Evolutionary conservation across 2,329 filamentous ascomycete genomes (phyloP).

Genomic region (Microcera coccophila): DNA sequence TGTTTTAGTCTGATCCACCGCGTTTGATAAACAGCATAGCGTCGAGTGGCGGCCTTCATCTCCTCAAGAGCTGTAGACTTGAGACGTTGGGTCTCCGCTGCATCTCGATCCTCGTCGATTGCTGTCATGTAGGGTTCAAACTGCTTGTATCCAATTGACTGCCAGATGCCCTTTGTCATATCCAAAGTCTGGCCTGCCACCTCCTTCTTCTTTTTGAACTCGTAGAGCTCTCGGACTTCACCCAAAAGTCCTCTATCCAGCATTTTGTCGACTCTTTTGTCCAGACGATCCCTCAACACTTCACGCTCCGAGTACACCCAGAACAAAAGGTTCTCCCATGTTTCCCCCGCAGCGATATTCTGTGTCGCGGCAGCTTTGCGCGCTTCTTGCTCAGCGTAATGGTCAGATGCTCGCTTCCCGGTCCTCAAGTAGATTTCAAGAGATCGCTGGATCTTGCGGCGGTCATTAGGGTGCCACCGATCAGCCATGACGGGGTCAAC

Average conservation of each 20-base stretch:
- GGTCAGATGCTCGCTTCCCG: conserved; percentile 74
- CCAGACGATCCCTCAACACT: conserved; percentile 64
- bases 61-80: conserved; percentile 62
- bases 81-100: conserved; percentile 49
- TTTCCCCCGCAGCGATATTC: conserved; percentile 13
- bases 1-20: conserved; percentile 86
- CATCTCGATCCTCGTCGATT: conserved; percentile 27
- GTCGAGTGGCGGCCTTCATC: conserved; percentile 77
- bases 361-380: conserved; percentile 32
- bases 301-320: conserved; percentile 80
- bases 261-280: conserved; percentile 82
- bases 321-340: conserved; percentile 65
- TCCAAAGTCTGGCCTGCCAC: conserved; percentile 57
- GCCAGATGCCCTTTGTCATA: conserved; percentile 82
- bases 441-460: conserved; percentile 82
- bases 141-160: conserved; percentile 94
- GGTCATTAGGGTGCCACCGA: conserved; percentile 90
- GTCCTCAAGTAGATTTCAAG: conserved; percentile 86
- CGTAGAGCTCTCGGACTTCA: conserved; percentile 46
- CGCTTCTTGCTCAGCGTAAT: conserved; percentile 73
- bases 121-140: conserved; percentile 68
- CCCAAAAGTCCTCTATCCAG: conserved; percentile 51
- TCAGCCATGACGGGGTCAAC: conserved; percentile 88
- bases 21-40: conserved; percentile 81
- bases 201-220: conserved; percentile 34